Base-by-base conservation (phyloP, 305 asterid species). In the Striga hermonthica region DNA sequence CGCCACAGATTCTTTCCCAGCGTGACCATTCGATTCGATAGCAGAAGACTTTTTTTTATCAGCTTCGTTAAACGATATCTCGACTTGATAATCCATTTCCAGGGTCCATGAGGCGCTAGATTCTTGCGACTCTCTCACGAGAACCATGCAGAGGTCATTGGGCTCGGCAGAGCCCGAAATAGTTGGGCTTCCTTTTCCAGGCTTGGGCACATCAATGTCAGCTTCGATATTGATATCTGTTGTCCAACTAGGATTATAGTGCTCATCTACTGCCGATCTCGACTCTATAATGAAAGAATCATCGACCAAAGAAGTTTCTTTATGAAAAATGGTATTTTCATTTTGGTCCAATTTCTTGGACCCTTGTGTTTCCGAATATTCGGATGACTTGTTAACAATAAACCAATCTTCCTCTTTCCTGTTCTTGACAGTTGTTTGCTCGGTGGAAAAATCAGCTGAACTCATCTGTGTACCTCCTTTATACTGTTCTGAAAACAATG, bases 201-300 rank as follows among this genome's bases (percentile, higher is more conserved):
- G 71, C 28, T 54, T 73, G 34, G 76, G 63, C 5, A 57, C 64
- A 62, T 71, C 72, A 31, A 81, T 62, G 65, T 78, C 89, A 38
- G 80, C 80, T 5, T 77, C 88, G 79, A 81, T 83, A 82, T 72
- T 74, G 62, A 83, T 66, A 62, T 87, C 94, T 5, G 86, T 83
- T 72, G 74, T 87, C 97, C 97, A 89, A 57, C 73, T 59, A 74
- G 86, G 81, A 34, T 40, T 74, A 65, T 79, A 75, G 12, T 67
- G 80, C 49, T 78, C 81, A 11, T 79, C 73, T 31, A 31, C 67
- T 40, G 69, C 67, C 10, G 83, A 60, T 65, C 81, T 74, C 34
- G 95, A 78, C 64, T 89, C 94, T 72, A 87, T 67, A 53, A 89
- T 87, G 80, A 87, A 82, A 44, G 95, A 89, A 78, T 87, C 95